These are phyloP conservation scores for Nannochloropsis salina DNA, from an alignment of 108 stramenopile genomes.

Conservation along the genomic window DNA sequence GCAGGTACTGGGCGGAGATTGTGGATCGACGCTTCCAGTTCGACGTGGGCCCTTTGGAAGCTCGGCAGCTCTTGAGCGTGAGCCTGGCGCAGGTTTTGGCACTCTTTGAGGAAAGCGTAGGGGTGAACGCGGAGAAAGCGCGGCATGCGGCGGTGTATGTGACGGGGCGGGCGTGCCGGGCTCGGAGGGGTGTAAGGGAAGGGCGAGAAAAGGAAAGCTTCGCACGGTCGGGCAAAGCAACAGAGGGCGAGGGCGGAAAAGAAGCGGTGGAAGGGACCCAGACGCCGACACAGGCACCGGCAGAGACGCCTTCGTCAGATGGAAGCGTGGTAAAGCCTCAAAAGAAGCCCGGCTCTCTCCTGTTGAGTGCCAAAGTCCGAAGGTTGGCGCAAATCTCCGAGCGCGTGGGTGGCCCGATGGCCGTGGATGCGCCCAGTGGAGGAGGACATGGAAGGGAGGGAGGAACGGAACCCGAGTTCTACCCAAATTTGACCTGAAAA, in stretches of 20 bases:
- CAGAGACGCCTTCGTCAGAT: background rate
- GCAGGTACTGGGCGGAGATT: slow-evolving; percentile 45
- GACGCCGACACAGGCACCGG: background rate
- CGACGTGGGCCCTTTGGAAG: slow-evolving; percentile 33
- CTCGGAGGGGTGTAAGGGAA: background rate
- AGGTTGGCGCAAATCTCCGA: background rate
- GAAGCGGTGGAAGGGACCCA: background rate
- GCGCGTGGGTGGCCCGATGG: background rate
- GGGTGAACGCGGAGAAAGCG: background rate
- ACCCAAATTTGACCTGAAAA: background rate
- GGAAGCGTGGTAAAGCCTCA: background rate
- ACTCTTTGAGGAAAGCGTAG: slow-evolving; percentile 26
- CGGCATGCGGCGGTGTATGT: background rate
- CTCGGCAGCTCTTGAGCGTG: slow-evolving; percentile 19
- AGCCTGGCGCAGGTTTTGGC: slow-evolving; percentile 22
- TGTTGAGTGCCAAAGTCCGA: background rate
- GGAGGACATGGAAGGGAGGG: background rate
- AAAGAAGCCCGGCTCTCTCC: background rate
- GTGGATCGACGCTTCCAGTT: slow-evolving; percentile 31
- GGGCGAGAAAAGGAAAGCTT: background rate
- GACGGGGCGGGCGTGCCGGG: background rate
- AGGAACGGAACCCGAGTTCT: background rate
- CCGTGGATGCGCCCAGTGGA: background rate
- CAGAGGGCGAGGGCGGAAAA: background rate
- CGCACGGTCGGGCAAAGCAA: too few relatives aligned